Evolutionary conservation across 2,329 filamentous ascomycete genomes (phyloP), one percentile per base, ranked within the genome.

Genomic region (Fusarium sp.): DNA sequence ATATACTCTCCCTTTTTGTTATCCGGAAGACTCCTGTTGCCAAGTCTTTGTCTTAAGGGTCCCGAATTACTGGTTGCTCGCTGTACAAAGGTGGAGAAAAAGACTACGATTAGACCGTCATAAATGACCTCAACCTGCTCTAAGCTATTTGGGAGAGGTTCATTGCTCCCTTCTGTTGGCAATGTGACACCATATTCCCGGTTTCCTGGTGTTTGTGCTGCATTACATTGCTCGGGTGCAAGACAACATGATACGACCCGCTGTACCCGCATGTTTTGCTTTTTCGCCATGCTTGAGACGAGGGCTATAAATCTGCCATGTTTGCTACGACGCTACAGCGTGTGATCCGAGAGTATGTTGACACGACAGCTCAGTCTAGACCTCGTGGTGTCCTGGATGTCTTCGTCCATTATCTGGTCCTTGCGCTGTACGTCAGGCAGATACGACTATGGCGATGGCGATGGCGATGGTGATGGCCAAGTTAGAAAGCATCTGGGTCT

Each of bases 1-100:
- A 22, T 28, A 18, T 53, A 7, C 34, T 48, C 60, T 65, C 60
- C 60, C 45, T 65, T 44, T 42, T 40, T n/a, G 24, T 33, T 28
- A 42, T 34, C 39, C 14, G 17, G 28, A 34, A 33, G 26, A 33
- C 40, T 28, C 28, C 44, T 49, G 33, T 26, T 38, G 28, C 26
- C 24, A 28, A 28, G 17, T 36, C 44, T 42, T 38, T 22, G 11
- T 31, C 10, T 31, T 10, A 31, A 31, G 28, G 28, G 28, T 31
- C 22, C 22, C 7, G 7, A 24, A 28, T 4, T 20, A 48, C 18
- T 18, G n/a, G 24, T 54, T 17, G 22, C 20, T 34, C 24, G 40
- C n/a, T 26, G 28, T 10, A 31, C 28, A 10, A 24, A 17, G 14
- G 26, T 33, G n/a, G 11, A 36, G 22, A 28, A 59, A 39, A 46